Base-by-base conservation (phyloP, 768 basidiomycete genomes). In the Guyanaporus albipodus region DNA sequence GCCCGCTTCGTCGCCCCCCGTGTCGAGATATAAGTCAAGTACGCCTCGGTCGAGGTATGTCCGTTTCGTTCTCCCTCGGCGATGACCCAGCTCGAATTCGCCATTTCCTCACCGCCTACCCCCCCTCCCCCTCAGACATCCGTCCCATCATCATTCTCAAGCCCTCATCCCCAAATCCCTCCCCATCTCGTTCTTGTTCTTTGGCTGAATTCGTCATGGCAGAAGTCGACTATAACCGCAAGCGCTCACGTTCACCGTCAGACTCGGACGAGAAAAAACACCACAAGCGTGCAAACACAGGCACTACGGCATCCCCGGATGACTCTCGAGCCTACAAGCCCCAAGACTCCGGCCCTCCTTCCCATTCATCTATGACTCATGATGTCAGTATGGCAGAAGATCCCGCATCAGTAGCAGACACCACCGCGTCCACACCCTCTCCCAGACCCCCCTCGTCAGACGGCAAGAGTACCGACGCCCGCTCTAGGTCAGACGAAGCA, bases 221-320 rank as follows among this genome's bases (percentile, higher is more conserved):
- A 87, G 87, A 88, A 77, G 78, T 80, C 75, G 87, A 89, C 74
- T 75, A 77, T 57, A 87, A 75, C 67, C 85, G 87, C 71, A 91
- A 91, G 71, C 79, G 88, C 62, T 91, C 88, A 58, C 88, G 88
- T 64, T 91, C 88, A 43, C 83, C 87, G 49, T 88, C 86, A 62
- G 85, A 87, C 72, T 78, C 73, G 66, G 87, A 89, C 61, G 76
- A 83, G 61, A 82, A 82, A 62, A 88, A 90, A 72, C 77, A 79
- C 56, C 74, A 84, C 68, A 91, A 91, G 73, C 85, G 88, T 67
- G 77, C 84, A 69, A 91, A 91, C 66, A 91, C 84, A 54, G 88
- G 87, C 74, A 75, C 75, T 63, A 67, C 77, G 50, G 70, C 76
- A 51, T 66, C 71, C 60, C 70, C 80, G 73, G 75, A 86, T 83